Evolutionary conservation across 2,329 filamentous ascomycete species (phyloP).

Genomic region (Colletotrichum musicola): DNA sequence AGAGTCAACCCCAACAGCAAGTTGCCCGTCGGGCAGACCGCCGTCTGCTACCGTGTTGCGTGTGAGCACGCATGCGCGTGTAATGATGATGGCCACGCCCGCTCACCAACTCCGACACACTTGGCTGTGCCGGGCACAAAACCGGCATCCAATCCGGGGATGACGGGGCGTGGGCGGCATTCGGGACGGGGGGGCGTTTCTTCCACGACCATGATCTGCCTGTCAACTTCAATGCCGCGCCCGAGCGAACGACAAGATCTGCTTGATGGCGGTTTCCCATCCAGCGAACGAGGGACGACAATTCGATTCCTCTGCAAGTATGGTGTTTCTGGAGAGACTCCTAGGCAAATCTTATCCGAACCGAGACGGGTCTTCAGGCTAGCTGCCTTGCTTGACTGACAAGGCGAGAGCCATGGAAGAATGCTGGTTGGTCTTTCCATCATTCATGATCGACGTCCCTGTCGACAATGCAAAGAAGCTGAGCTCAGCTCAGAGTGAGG

Average conservation of each 20-base stretch:
- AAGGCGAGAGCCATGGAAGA: slow-evolving; percentile 13
- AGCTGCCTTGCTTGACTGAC: not conserved
- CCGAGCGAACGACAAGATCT: slow-evolving; percentile 15
- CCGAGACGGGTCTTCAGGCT: slow-evolving; percentile 2
- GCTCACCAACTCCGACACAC: slow-evolving; percentile 22
- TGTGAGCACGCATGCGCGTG: not conserved
- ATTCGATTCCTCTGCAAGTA: not conserved
- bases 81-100: slow-evolving; percentile 22
- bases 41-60: not conserved
- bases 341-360: slow-evolving; percentile 15
- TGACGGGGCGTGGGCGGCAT: not conserved
- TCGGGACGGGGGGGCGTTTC: not conserved
- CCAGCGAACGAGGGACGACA: not conserved
- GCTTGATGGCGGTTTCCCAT: not conserved
- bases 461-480: slow-evolving; percentile 9
- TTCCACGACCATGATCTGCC: slow-evolving; percentile 15
- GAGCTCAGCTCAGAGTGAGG: not conserved
- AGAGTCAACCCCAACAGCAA: not conserved
- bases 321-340: slow-evolving; percentile 12
- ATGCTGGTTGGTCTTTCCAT: not conserved
- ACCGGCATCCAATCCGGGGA: slow-evolving; percentile 3
- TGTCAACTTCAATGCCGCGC: slow-evolving; percentile 6
- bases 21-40: slow-evolving; percentile 20
- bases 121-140: slow-evolving; percentile 3
- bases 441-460: too few species aligned